These are phyloP conservation scores for Pichia rugopelliculosa DNA, from an alignment of 805 yeast genomes.

Conservation along the genomic window DNA sequence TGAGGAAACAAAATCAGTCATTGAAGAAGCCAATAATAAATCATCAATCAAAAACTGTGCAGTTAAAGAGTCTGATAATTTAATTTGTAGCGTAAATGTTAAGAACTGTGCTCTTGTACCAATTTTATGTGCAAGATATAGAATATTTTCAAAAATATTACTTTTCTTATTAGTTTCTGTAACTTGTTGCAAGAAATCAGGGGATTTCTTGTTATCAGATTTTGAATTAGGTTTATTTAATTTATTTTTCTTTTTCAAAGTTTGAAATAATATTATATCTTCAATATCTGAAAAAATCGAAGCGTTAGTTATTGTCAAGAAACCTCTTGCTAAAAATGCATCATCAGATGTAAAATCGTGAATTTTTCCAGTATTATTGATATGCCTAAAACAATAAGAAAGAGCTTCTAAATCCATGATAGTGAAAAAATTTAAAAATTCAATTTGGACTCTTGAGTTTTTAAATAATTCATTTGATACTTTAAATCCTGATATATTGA, in stretches of 20 bases:
- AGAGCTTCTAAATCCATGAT: constrained; percentile 8
- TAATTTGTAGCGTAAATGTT: constrained; percentile 13
- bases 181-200: not conserved
- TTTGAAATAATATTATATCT: constrained; percentile 8
- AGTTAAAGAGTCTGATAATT: constrained; percentile 11
- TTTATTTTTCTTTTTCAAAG: not conserved
- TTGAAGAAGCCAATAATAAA: constrained; percentile 21
- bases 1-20: constrained; percentile 19
- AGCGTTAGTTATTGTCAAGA: constrained; percentile 16
- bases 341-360: constrained; percentile 10
- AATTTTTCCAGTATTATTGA: constrained; percentile 10
- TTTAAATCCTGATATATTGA: constrained; percentile 10
- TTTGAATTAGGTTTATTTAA: not conserved
- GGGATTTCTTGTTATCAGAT: not conserved
- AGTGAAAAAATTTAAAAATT: constrained; percentile 14
- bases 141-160: constrained; percentile 1
- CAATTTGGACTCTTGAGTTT: constrained; percentile 6
- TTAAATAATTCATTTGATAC: not conserved
- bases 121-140: constrained; percentile 16
- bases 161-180: not conserved
- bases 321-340: constrained; percentile 18
- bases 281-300: constrained; percentile 13
- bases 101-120: constrained; percentile 21
- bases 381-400: constrained; percentile 5
- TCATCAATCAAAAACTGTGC: constrained; percentile 19